Evolutionary conservation across 179 eudicot species (phyloP), one percentile per base, ranked within the genome.

Genomic region (Amaranthus tricolor): DNA sequence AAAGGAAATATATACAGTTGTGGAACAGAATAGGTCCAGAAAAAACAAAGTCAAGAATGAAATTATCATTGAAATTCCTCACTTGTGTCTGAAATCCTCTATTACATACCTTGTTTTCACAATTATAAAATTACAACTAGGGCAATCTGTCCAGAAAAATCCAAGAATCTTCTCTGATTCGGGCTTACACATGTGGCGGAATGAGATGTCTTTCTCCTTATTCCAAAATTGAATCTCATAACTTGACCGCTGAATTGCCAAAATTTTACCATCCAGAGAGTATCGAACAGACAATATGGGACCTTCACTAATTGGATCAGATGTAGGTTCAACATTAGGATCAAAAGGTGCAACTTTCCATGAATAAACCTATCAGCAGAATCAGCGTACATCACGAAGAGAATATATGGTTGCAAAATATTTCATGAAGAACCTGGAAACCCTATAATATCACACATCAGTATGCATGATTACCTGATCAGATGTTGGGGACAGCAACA

Each of bases 61-160:
- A 31, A 31, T 31, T 31, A 31, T 31, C 31, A 31, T 21, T 64
- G 9, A 55, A 50, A 9, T 17, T 61, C 51, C 15, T 43, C 10
- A 45, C 19, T 31, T 31, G 40, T 31, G 40, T 31, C 40, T 31
- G 50, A 59, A n/a, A 50, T 62, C 62, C 15, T 20, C 14, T 14
- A 44, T 73, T 43, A 55, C 82, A 61, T 83, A 85, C 99, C 97
- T 93, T 77, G 91, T 88, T 81, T 93, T 95, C 62, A 95, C 96
- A 77, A 91, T 79, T 53, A 95, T 91, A 53, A 93, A 71, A 83
- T 95, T 96, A 84, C 91, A 91, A 57, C 87, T 82, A 15, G 92
- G 84, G 80, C 91, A 88, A 82, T 95, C 99, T 72, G 96, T 91
- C 99, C 99, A 96, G 83, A 96, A 93, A 78, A 96, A 96, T 24